Evolutionary conservation across 2,329 filamentous ascomycete species (phyloP).

Genomic region (Fusarium udum): DNA sequence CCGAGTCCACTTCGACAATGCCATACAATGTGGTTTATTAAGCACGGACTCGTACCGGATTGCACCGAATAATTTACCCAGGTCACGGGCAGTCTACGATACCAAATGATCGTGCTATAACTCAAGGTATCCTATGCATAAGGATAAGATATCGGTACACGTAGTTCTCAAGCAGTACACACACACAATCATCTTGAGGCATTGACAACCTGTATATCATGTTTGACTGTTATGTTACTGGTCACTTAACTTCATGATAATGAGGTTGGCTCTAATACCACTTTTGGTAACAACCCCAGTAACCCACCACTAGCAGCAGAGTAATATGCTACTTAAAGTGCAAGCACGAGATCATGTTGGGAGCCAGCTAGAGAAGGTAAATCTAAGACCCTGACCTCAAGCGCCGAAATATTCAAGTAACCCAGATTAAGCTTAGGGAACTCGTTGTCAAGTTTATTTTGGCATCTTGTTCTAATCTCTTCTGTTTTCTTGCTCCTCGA

Average conservation of each 20-base stretch:
- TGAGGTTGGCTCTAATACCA: not conserved
- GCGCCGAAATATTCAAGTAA: too few relatives aligned
- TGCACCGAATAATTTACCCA: constrained; percentile 32
- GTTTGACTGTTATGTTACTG: not conserved
- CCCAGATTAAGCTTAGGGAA: too few relatives aligned
- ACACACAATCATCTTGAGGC: not conserved
- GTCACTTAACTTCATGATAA: not conserved
- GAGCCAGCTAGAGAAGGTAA: too few relatives aligned
- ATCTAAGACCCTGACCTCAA: too few relatives aligned
- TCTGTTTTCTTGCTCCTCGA: not conserved
- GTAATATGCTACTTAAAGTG: not conserved
- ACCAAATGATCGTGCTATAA: not conserved
- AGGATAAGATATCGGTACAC: not conserved
- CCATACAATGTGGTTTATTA: not conserved
- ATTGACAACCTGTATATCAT: constrained; percentile 7
- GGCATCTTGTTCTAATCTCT: not conserved
- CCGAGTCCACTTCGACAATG: not conserved
- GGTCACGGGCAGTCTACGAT: not conserved
- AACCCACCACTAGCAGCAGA: not conserved
- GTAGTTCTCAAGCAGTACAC: not conserved
- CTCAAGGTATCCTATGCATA: not conserved
- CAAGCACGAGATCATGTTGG: not conserved
- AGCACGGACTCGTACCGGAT: not conserved
- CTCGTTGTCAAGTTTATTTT: not conserved
- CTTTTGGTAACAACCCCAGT: constrained; percentile 1